These are phyloP conservation scores for Xanthoconium separans DNA, from an alignment of 1,284 basidiomycete genomes.

Conservation along the genomic window DNA sequence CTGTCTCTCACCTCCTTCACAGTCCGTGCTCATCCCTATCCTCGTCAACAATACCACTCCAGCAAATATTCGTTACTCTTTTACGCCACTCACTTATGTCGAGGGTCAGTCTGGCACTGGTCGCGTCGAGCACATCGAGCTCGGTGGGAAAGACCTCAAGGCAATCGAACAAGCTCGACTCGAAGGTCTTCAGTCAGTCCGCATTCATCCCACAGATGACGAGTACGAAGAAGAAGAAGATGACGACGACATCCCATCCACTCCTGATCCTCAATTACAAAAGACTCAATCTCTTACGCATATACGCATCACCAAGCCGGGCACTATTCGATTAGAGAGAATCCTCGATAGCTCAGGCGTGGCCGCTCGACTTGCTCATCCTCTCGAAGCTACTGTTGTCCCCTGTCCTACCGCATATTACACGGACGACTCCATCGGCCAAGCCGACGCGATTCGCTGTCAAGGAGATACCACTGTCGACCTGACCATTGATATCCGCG, in stretches of 20 bases:
- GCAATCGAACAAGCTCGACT: constrained; percentile 59
- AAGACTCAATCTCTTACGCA: constrained; percentile 73
- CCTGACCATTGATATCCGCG: constrained; percentile 68
- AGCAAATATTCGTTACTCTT: constrained; percentile 69
- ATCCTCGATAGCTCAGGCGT: constrained; percentile 70
- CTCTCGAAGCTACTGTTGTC: constrained; percentile 71
- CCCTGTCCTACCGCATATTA: constrained; percentile 82
- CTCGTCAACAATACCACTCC: constrained; percentile 92
- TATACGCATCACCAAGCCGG: constrained; percentile 69
- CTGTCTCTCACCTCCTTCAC: constrained; percentile 62
- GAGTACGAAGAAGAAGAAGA: constrained; percentile 59
- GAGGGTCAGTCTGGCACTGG: constrained; percentile 37
- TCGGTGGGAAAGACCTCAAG: constrained; percentile 65
- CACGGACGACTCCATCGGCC: constrained; percentile 41
- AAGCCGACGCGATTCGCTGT: constrained; percentile 61
- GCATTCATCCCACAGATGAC: constrained; percentile 52
- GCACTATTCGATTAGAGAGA: constrained; percentile 69
- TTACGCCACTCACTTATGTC: constrained; percentile 66
- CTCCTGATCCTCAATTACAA: constrained; percentile 46
- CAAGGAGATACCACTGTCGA: constrained; percentile 66
- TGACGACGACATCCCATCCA: constrained; percentile 38
- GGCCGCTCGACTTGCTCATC: constrained; percentile 63
- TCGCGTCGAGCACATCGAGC: constrained; percentile 54
- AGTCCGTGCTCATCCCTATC: constrained; percentile 69
- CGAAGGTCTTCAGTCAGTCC: constrained; percentile 49